Evolutionary conservation across 2,329 filamentous ascomycete species (phyloP).

Genomic region (Colletotrichum abscissum): DNA sequence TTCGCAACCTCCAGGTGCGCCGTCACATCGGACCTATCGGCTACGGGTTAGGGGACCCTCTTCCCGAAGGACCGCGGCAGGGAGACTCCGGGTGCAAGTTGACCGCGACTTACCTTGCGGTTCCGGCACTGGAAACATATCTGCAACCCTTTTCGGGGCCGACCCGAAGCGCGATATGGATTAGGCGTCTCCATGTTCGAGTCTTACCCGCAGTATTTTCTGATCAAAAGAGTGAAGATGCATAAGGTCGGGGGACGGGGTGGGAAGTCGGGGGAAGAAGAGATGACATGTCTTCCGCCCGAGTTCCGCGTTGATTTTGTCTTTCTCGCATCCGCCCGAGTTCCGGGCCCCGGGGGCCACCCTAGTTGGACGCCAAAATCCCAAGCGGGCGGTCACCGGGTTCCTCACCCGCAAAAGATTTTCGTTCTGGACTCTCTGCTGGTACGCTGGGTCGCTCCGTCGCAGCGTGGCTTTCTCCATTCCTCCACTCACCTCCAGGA

Average conservation of each 20-base stretch:
- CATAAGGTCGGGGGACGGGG: constrained; percentile 16
- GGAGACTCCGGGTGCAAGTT: not conserved
- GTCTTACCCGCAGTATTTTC: constrained; percentile 3
- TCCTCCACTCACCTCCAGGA: not conserved
- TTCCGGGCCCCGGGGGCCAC: constrained; percentile 4
- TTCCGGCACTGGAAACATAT: constrained; percentile 34
- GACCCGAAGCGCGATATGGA: constrained; percentile 19
- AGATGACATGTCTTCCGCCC: constrained; percentile 6
- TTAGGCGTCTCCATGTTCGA: constrained; percentile 15
- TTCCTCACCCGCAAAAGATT: not conserved
- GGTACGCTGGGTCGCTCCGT: not conserved
- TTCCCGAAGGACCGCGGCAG: not conserved
- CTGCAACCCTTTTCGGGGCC: constrained; percentile 29
- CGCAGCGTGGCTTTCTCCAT: not conserved
- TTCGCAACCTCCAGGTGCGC: constrained; percentile 22
- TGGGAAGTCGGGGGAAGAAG: constrained; percentile 27
- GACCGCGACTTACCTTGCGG: constrained; percentile 24
- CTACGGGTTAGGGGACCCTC: constrained; percentile 5
- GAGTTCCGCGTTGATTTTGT: constrained; percentile 17
- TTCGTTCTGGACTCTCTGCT: constrained; percentile 17
- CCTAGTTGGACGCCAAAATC: constrained; percentile 5
- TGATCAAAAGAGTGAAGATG: not conserved
- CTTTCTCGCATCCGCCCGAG: constrained; percentile 13
- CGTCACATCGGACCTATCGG: constrained; percentile 30
- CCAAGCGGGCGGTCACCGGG: not conserved